phyloP scores from a whole-genome alignment of 306 rosid species.

The Luffa acutangula region DNA sequence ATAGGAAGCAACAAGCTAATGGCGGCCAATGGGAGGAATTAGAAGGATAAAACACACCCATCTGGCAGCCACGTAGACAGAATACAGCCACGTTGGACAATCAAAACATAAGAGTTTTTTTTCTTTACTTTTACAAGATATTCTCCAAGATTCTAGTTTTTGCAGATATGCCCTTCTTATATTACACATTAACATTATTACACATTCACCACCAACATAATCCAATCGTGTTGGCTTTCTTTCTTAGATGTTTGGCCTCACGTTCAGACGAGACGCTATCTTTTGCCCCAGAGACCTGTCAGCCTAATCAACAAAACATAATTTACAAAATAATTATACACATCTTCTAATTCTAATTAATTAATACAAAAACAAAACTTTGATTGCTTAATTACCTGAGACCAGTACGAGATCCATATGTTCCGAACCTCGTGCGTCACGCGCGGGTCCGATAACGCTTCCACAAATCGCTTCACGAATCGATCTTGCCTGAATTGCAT shows the following conservation, averaged over 20 bases:
- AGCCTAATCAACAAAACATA: conserved; percentile 19
- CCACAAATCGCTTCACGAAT: conserved; percentile 53
- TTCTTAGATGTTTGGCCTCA: conserved; percentile 59
- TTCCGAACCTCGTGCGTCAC: conserved; percentile 84
- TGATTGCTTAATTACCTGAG: conserved; percentile 45
- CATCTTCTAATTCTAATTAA: too few species aligned
- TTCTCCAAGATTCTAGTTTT: neutral
- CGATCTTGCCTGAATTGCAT: conserved; percentile 61
- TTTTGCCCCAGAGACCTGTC: conserved; percentile 76
- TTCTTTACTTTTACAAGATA: too few species aligned
- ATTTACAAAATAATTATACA: too few species aligned
- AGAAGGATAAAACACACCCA: too few species aligned
- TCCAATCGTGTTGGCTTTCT: neutral
- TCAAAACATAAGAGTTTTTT: too few species aligned
- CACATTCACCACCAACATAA: neutral
- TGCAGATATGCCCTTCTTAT: neutral
- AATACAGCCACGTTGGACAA: too few species aligned
- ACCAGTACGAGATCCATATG: conserved; percentile 78
- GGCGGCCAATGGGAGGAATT: too few species aligned
- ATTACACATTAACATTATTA: neutral
- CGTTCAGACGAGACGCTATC: conserved; percentile 70
- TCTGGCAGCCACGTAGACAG: too few species aligned
- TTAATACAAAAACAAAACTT: too few species aligned
- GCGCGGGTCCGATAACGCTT: conserved; percentile 65
- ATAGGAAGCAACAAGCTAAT: too few species aligned